Evolutionary conservation across 371 early-diverging fungal genomes (phyloP).

Genomic region (Capillidium rhysosporum): DNA sequence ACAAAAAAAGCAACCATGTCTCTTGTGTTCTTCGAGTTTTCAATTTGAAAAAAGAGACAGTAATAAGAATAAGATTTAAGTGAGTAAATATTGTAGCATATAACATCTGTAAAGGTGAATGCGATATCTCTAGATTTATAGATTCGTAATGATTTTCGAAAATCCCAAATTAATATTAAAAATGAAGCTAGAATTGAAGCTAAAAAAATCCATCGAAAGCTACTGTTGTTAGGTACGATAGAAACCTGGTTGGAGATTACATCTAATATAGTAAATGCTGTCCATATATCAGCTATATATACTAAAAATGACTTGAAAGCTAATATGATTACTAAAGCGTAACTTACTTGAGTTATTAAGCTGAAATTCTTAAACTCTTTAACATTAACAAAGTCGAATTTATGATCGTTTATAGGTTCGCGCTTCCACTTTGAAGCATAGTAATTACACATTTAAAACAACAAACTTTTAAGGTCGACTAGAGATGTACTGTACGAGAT

Average conservation of each 20-base stretch:
- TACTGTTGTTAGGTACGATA: slow-evolving; percentile 19
- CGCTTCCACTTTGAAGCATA: slow-evolving; percentile 16
- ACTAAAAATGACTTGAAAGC: slow-evolving; percentile 52
- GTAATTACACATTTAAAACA: neutral
- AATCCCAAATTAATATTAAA: slow-evolving; percentile 43
- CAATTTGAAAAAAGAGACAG: slow-evolving; percentile 58
- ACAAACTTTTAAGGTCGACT: neutral
- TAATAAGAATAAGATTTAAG: slow-evolving; percentile 44
- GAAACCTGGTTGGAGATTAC: slow-evolving; percentile 13
- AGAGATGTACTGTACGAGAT: too few relatives aligned
- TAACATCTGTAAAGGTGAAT: slow-evolving; percentile 45
- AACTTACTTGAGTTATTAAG: slow-evolving; percentile 21
- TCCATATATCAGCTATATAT: slow-evolving; percentile 45
- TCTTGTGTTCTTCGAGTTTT: slow-evolving; percentile 31
- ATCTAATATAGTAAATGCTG: slow-evolving; percentile 25
- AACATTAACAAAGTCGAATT: slow-evolving; percentile 70
- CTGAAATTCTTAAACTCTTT: slow-evolving; percentile 40
- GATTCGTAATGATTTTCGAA: slow-evolving; percentile 38
- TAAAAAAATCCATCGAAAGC: slow-evolving; percentile 31
- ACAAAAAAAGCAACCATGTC: slow-evolving; percentile 71
- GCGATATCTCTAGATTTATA: slow-evolving; percentile 48
- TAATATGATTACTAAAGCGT: slow-evolving; percentile 33
- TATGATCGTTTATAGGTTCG: slow-evolving; percentile 50
- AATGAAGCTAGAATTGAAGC: slow-evolving; percentile 47
- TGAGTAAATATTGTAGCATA: slow-evolving; percentile 47